phyloP scores from a whole-genome alignment of 805 yeast species.

The Diddensiella caesifluorescens region DNA sequence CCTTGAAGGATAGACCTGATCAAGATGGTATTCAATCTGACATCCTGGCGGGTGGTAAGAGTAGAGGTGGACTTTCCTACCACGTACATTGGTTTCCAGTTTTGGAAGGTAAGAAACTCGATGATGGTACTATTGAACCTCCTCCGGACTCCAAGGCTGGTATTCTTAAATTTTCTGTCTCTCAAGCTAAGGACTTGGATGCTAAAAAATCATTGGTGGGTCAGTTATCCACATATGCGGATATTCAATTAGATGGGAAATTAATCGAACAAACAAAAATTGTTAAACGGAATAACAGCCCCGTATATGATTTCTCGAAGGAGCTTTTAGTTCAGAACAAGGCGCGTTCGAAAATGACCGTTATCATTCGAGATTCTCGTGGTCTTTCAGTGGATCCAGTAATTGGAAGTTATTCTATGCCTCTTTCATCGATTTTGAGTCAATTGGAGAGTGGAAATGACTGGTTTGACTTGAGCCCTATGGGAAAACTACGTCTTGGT shows the following conservation, averaged over 20 bases:
- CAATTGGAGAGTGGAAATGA: slow-evolving; percentile 70
- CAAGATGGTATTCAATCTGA: slow-evolving; percentile 47
- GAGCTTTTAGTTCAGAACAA: slow-evolving; percentile 72
- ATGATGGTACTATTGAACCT: slow-evolving; percentile 79
- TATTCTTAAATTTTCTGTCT: slow-evolving; percentile 63
- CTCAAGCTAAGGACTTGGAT: slow-evolving; percentile 54
- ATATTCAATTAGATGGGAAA: slow-evolving; percentile 61
- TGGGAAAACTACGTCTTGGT: slow-evolving; percentile 65
- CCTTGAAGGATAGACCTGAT: slow-evolving; percentile 44
- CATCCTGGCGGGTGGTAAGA: slow-evolving; percentile 75
- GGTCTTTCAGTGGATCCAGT: slow-evolving; percentile 56
- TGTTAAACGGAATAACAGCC: slow-evolving; percentile 56
- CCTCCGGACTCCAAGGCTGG: slow-evolving; percentile 95
- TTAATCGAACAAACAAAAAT: slow-evolving; percentile 52
- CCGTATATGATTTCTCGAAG: slow-evolving; percentile 56
- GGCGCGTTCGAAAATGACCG: slow-evolving; percentile 60
- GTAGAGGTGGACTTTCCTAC: slow-evolving; percentile 67
- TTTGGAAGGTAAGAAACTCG: slow-evolving; percentile 42
- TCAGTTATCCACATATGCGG: slow-evolving; percentile 61
- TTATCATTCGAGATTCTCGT: slow-evolving; percentile 59
- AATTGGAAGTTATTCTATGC: slow-evolving; percentile 49
- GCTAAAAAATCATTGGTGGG: slow-evolving; percentile 39
- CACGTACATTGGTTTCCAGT: slow-evolving; percentile 76
- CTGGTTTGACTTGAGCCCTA: slow-evolving; percentile 65
- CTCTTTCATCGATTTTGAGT: slow-evolving; percentile 58